These are phyloP conservation scores for Paraphaeosphaeria minitans DNA, from an alignment of 2,329 filamentous ascomycete species.

Conservation along the genomic window DNA sequence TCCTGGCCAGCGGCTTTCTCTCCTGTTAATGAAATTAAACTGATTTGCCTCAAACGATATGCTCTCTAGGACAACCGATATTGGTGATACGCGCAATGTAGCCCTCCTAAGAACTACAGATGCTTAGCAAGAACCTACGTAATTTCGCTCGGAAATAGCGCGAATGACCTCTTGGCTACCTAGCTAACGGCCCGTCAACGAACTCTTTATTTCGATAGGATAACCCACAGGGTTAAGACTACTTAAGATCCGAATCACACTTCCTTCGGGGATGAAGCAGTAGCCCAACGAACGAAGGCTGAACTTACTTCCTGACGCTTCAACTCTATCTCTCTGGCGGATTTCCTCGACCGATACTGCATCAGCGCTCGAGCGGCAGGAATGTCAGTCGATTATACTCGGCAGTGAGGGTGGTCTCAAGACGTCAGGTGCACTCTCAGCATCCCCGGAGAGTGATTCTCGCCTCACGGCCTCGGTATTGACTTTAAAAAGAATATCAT, in stretches of 20 bases:
- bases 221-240: not conserved
- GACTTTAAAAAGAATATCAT: not conserved
- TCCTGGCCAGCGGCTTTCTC: not conserved
- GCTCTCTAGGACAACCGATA: not conserved
- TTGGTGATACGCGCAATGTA: no score
- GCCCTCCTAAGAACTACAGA: not conserved
- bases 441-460: slow-evolving; percentile 65
- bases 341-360: not conserved
- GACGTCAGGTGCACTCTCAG: slow-evolving; percentile 60
- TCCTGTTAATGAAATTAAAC: not conserved
- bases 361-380: not conserved
- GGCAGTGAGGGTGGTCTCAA: slow-evolving; percentile 55
- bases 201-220: not conserved
- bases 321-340: not conserved
- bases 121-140: not conserved
- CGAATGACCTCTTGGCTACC: not conserved
- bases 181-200: not conserved
- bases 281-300: not conserved
- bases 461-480: slow-evolving; percentile 14
- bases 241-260: not conserved
- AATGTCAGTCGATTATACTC: not conserved
- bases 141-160: not conserved
- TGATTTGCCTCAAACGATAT: not conserved
- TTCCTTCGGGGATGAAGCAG: not conserved
- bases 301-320: not conserved